Evolutionary conservation across 2,329 filamentous ascomycete genomes (phyloP), one percentile per base, ranked within the genome.

Genomic region (Fusarium marasasianum): DNA sequence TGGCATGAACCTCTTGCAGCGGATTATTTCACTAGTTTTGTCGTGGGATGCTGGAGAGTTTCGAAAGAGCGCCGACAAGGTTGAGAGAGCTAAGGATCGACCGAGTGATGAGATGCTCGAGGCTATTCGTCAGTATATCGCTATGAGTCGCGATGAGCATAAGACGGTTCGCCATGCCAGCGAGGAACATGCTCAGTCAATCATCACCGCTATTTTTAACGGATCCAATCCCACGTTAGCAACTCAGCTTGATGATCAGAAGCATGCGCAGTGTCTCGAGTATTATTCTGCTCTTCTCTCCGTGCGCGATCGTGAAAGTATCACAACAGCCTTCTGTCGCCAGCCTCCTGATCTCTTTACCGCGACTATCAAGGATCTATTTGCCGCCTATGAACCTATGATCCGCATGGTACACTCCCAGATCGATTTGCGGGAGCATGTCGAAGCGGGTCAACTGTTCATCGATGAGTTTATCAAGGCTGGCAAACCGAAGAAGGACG

Each of bases 1-100:
- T 74, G 93, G 93, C 53, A 94, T 94, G 92, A 96, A 95, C 79
- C 81, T 96, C 14, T 81, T 96, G 73, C 93, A 96, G 81, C 84
- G 91, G 48, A 95, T 96, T 71, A 91, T 96, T 29, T 92, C 90
- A 1, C 88, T 92, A 8, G 90, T 94, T 1, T 82, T 95, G 17
- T 87, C 89, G 10, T 95, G 92, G 91, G 94, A 96, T 76, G 89
- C 89, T 11, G 84, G 86, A 43, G 92, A 94, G 71, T 92, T 95
- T 70, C 89, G 90, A 67, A 92, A 91, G 80, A 86, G 88, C 3
- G 86, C 88, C 2, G 86, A 91, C 1, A 91, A 89, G 72, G 88
- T 94, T 50, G 92, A 93, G 73, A 91, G 89, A 59, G 82, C 86
- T 38, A 90, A 89, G 64, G 86, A 89, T 20, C 56, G 76, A 4